phyloP scores from a whole-genome alignment of 2,329 filamentous ascomycete species.

The Aspergillus eucalypticola region DNA sequence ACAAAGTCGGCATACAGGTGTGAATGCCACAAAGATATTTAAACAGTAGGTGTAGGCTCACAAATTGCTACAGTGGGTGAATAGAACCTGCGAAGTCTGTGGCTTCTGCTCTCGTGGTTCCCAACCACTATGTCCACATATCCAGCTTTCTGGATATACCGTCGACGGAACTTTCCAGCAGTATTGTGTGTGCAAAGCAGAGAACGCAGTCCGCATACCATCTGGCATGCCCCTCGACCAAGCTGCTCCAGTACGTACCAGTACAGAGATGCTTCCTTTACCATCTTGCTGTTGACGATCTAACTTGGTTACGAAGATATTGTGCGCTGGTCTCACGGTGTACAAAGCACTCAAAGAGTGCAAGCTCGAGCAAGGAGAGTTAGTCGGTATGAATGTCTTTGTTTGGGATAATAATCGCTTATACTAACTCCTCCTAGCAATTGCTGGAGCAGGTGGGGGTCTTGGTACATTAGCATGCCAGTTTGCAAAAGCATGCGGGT shows the following conservation, averaged over 20 bases:
- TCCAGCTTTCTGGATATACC: conserved; percentile 82
- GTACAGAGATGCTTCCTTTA: not conserved
- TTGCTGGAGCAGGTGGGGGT: conserved; percentile 50
- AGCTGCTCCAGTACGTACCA: conserved; percentile 59
- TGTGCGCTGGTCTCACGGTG: conserved; percentile 84
- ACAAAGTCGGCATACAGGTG: no score
- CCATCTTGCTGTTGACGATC: no score
- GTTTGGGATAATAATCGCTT: conserved; percentile 70
- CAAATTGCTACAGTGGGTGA: conserved; percentile 66
- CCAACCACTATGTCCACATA: conserved; percentile 77
- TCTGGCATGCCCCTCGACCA: conserved; percentile 74
- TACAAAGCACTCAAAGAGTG: conserved; percentile 93
- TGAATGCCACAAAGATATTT: no score
- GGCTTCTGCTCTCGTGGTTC: conserved; percentile 78
- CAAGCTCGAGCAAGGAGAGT: conserved; percentile 70
- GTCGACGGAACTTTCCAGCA: conserved; percentile 93
- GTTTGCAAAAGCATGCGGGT: not conserved
- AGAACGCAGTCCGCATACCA: conserved; percentile 79
- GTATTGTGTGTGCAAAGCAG: conserved; percentile 84
- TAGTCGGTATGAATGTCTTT: conserved; percentile 80
- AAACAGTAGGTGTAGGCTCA: no score
- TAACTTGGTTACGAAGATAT: conserved; percentile 46
- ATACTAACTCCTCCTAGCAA: conserved; percentile 65
- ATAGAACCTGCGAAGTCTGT: conserved; percentile 81
- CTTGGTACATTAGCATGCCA: not conserved